Evolutionary conservation across 1,139 yeast species (phyloP).

Genomic region (Taphrina wiesneri): DNA sequence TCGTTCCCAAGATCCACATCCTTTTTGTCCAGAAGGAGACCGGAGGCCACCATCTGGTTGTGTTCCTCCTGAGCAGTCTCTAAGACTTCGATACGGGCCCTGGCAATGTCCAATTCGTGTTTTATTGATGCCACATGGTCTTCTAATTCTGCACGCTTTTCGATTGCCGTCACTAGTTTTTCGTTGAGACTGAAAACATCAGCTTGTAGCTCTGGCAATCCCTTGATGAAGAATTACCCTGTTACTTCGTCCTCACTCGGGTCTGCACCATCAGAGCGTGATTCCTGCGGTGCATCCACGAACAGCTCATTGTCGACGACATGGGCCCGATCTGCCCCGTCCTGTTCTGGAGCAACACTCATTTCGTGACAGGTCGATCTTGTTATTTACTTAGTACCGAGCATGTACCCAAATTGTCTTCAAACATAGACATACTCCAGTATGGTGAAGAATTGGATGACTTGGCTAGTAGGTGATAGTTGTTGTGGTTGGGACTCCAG

Average conservation of each 20-base stretch:
- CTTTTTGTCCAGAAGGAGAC: conserved; percentile 41
- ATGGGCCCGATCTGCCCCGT: not conserved
- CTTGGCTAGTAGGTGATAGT: too few species aligned
- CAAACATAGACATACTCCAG: too few species aligned
- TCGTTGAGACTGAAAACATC: conserved; percentile 16
- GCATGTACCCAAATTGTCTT: too few species aligned
- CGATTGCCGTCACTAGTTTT: conserved; percentile 47
- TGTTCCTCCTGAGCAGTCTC: conserved; percentile 42
- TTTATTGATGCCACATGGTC: conserved; percentile 45
- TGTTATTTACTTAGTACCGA: not conserved
- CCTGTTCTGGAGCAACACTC: not conserved
- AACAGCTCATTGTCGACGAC: not conserved
- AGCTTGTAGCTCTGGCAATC: not conserved
- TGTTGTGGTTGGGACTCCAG: not conserved
- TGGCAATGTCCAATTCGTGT: conserved; percentile 39
- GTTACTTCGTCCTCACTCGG: not conserved
- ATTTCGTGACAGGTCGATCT: not conserved
- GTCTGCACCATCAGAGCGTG: not conserved
- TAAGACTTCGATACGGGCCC: conserved; percentile 35
- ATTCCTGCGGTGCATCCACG: not conserved
- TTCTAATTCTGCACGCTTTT: conserved; percentile 47
- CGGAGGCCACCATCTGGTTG: conserved; percentile 41
- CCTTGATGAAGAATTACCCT: not conserved
- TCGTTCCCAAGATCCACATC: conserved; percentile 41
- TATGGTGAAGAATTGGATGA: too few species aligned